These are phyloP conservation scores for Peniophora sp. DNA, from an alignment of 1,284 basidiomycete genomes.

Conservation along the genomic window DNA sequence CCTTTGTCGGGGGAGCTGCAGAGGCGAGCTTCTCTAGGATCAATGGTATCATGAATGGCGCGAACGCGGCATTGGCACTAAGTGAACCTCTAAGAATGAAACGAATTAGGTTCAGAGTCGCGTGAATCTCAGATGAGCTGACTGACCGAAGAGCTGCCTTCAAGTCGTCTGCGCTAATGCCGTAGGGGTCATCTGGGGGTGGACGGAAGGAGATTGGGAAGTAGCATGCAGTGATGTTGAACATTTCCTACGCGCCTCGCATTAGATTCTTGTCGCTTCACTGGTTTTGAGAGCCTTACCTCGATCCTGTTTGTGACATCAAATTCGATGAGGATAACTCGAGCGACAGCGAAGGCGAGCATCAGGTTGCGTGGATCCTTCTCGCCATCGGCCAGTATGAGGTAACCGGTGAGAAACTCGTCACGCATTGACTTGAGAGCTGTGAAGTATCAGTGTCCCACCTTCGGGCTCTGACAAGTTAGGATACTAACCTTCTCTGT, in stretches of 20 bases:
- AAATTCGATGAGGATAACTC: constrained; percentile 84
- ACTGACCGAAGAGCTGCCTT: constrained; percentile 63
- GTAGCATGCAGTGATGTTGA: constrained; percentile 97
- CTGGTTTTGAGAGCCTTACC: constrained; percentile 34
- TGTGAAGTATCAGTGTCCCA: constrained; percentile 15
- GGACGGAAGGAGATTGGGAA: constrained; percentile 98
- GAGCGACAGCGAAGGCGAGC: constrained; percentile 82
- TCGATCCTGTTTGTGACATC: constrained; percentile 70
- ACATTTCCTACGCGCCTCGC: constrained; percentile 66
- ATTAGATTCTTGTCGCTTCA: too few relatives aligned
- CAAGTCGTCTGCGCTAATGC: constrained; percentile 86
- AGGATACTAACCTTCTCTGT: constrained; percentile 53
- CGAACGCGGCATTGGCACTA: constrained; percentile 76
- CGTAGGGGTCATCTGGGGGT: constrained; percentile 91
- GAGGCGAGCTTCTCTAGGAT: constrained; percentile 91
- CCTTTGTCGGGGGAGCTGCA: constrained; percentile 81
- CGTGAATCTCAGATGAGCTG: background rate
- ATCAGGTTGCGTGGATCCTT: constrained; percentile 97
- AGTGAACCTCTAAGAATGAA: constrained; percentile 49
- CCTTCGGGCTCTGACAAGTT: background rate
- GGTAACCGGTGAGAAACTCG: constrained; percentile 73
- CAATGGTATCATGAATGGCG: constrained; percentile 77
- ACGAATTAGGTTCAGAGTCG: background rate
- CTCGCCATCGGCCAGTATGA: constrained; percentile 82
- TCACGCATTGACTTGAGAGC: constrained; percentile 69